Percentiles rank a stretch among this genome's conserved stretches.
Conservation (phyloP, 768 basidiomycete genomes). For the Kondoa subrosea region DNA sequence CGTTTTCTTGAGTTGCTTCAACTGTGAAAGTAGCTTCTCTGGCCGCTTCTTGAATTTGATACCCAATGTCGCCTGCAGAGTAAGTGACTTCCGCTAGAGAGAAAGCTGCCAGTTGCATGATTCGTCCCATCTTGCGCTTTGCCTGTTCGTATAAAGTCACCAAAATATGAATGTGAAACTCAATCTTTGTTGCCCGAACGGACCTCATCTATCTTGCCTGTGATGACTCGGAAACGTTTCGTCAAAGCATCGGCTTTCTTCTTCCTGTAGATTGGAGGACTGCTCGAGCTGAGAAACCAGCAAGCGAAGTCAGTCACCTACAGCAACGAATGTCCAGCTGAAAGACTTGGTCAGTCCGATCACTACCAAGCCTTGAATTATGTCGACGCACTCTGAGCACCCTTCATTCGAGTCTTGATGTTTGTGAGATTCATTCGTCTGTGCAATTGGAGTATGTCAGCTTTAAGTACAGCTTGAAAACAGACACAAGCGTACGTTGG, state of each 20-base stretch:
- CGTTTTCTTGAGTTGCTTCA: conserved; percentile 90
- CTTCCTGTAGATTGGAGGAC: conserved; percentile 78
- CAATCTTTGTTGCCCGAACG: conserved; percentile 24
- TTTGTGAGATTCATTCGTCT: conserved; percentile 9
- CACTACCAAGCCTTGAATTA: conserved; percentile 7
- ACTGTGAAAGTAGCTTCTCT: conserved; percentile 81
- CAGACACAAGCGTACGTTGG: no score
- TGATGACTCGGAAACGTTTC: conserved; percentile 80
- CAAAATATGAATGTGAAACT: neutral
- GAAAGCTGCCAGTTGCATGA: conserved; percentile 97
- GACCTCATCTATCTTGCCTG: conserved; percentile 95
- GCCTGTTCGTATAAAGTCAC: conserved; percentile 42
- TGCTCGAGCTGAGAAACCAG: conserved; percentile 79
- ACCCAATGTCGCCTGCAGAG: conserved; percentile 81
- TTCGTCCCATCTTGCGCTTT: conserved; percentile 95
- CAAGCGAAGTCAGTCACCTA: neutral
- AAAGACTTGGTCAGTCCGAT: neutral
- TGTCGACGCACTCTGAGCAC: conserved; percentile 14
- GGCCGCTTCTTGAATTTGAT: conserved; percentile 92
- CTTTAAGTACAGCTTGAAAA: no score
- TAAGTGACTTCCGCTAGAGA: conserved; percentile 98
- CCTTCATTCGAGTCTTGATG: conserved; percentile 18
- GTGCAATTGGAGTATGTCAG: no score
- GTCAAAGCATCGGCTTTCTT: conserved; percentile 97
- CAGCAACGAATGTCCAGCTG: neutral